Percentiles rank a stretch among this genome's conserved stretches.
Evolutionary conservation across 228 moss, liverwort and hornwort genomes (phyloP).

Genomic region (Sphagnum magellanicum): DNA sequence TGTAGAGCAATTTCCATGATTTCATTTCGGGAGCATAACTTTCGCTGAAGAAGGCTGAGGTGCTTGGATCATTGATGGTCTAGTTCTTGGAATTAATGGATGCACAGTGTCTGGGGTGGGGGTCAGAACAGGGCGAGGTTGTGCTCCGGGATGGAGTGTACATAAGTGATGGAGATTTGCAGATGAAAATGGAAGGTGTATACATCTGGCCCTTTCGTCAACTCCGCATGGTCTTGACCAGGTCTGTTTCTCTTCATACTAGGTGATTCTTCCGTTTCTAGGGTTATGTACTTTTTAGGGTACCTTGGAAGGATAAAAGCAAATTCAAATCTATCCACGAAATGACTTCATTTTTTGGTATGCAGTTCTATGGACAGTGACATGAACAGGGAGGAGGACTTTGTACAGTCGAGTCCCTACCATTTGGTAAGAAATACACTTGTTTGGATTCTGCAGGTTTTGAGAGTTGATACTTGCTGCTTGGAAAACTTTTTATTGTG

Average conservation of each 20-base stretch:
- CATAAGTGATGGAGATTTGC: conserved; percentile 74
- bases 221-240: conserved; percentile 92
- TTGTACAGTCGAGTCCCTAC: conserved; percentile 77
- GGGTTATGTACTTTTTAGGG: no score
- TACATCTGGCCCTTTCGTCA: conserved; percentile 98
- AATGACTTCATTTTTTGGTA: not conserved
- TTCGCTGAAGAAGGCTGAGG: no score
- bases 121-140: conserved; percentile 66
- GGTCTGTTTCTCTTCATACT: conserved; percentile 20
- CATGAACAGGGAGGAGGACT: conserved; percentile 61
- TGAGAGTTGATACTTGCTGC: not conserved
- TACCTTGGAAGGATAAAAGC: not conserved
- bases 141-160: conserved; percentile 85
- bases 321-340: not conserved
- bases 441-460: not conserved
- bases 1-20: not conserved
- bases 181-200: conserved; percentile 98
- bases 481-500: not conserved
- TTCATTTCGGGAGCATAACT: not conserved
- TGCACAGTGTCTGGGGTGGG: not conserved
- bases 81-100: not conserved
- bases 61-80: no score
- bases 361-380: conserved; percentile 74
- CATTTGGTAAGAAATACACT: conserved; percentile 49
- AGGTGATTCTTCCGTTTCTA: no score